These are phyloP conservation scores for Mycena floridula DNA, from an alignment of 768 basidiomycete genomes.

Conservation along the genomic window DNA sequence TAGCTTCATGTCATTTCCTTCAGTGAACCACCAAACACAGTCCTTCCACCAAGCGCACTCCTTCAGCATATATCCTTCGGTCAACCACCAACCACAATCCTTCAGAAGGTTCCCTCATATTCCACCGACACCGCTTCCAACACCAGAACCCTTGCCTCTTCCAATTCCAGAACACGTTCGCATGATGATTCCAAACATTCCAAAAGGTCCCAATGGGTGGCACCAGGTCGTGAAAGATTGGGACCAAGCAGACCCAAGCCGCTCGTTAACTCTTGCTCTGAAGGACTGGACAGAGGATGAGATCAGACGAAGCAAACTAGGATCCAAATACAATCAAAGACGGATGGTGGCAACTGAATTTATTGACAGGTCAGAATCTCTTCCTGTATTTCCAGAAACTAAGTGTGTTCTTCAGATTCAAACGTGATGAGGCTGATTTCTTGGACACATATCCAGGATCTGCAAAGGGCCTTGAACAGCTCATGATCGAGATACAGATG, in stretches of 20 bases:
- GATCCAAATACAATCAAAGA: not conserved
- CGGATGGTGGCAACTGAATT: not conserved
- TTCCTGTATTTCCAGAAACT: not conserved
- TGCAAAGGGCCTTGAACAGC: not conserved
- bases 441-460: not conserved
- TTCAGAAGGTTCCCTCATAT: not conserved
- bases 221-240: constrained; percentile 5
- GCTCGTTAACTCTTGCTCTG: not conserved
- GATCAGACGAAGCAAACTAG: not conserved
- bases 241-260: not conserved
- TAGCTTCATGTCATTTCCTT: not conserved
- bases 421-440: not conserved
- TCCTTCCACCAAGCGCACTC: not conserved
- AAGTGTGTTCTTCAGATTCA: not conserved
- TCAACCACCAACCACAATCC: not conserved
- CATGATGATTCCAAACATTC: not conserved
- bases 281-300: constrained; percentile 6
- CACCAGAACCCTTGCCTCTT: not conserved
- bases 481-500: not conserved
- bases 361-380: not conserved
- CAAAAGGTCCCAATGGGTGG: constrained; percentile 2
- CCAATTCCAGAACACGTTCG: not conserved
- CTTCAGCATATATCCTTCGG: not conserved
- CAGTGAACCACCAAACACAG: not conserved
- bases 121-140: not conserved